Evolutionary conservation across 495 filamentous ascomycete genomes (phyloP).

Genomic region (Mytilinidion resinicola): DNA sequence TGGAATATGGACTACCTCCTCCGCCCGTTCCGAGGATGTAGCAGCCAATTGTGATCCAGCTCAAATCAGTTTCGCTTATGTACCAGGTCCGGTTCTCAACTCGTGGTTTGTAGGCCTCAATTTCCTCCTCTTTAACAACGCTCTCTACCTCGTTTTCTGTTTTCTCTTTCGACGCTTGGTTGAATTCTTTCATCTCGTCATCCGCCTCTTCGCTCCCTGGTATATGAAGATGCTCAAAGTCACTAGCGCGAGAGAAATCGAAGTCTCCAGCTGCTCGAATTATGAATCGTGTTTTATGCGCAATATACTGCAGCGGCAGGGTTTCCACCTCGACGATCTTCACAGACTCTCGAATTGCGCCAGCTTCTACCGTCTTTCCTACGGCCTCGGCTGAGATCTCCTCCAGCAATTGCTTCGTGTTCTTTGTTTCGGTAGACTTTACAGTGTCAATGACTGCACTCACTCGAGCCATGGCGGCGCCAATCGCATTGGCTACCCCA

Average conservation of each 20-base stretch:
- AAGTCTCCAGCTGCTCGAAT: conserved; percentile 48
- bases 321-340: conserved; percentile 43
- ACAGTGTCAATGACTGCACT: conserved; percentile 45
- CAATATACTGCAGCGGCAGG: conserved; percentile 43
- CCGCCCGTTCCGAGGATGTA: conserved; percentile 59
- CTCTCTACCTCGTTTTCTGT: neutral
- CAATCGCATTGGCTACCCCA: conserved; percentile 50
- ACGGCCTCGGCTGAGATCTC: conserved; percentile 30
- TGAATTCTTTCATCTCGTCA: neutral
- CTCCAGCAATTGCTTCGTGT: conserved; percentile 30
- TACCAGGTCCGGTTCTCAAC: conserved; percentile 50
- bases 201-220: conserved; percentile 24
- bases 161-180: neutral
- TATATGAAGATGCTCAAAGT: conserved; percentile 6
- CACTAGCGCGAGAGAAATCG: conserved; percentile 34
- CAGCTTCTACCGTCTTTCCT: conserved; percentile 40
- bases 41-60: conserved; percentile 53
- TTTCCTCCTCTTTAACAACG: conserved; percentile 30
- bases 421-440: conserved; percentile 37
- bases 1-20: conserved; percentile 46
- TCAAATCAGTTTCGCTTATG: conserved; percentile 49
- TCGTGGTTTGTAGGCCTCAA: conserved; percentile 45
- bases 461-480: conserved; percentile 53
- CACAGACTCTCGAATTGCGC: conserved; percentile 38
- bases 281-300: conserved; percentile 46